A percentile compares a stretch with the other conserved stretches of the same genome.
phyloP scores from a whole-genome alignment of 2,329 filamentous ascomycete genomes.

The Paecilomyces formosus region DNA sequence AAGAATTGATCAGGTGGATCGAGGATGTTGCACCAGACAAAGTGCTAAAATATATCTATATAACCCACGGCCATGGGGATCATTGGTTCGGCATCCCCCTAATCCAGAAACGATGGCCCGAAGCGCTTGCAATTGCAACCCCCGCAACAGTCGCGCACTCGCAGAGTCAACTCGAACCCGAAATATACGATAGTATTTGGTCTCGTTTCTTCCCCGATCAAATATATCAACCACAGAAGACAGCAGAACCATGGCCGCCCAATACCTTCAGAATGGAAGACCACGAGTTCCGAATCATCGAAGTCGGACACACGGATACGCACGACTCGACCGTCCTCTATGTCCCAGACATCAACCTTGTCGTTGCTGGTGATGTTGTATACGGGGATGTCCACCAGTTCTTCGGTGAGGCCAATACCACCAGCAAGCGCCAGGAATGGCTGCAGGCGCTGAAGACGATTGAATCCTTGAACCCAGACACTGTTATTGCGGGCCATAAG shows the following conservation, averaged over 20 bases:
- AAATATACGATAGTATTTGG: too few species aligned
- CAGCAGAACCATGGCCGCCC: too few species aligned
- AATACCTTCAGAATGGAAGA: constrained; percentile 6
- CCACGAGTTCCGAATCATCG: constrained; percentile 11
- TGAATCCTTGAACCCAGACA: constrained; percentile 20
- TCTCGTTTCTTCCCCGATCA: too few species aligned
- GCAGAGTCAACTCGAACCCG: constrained; percentile 6
- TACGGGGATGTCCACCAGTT: constrained; percentile 32
- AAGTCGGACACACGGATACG: constrained; percentile 21
- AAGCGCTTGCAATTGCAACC: constrained; percentile 10
- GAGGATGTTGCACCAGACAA: constrained; percentile 18
- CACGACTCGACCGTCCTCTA: constrained; percentile 27
- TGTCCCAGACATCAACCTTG: constrained; percentile 26
- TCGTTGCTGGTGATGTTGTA: constrained; percentile 31
- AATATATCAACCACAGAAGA: too few species aligned
- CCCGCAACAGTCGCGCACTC: constrained; percentile 12
- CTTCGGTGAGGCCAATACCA: constrained; percentile 27
- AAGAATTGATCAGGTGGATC: constrained; percentile 30
- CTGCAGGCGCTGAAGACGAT: constrained; percentile 24
- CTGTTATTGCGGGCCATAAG: constrained; percentile 26
- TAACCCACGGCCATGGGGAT: constrained; percentile 38
- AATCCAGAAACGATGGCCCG: constrained; percentile 23
- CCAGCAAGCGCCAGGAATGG: constrained; percentile 24
- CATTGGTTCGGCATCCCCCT: constrained; percentile 31
- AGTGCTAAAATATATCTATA: constrained; percentile 29